These are phyloP conservation scores for Cardiospermum halicacabum DNA, from an alignment of 345 rosid species.

Conservation along the genomic window DNA sequence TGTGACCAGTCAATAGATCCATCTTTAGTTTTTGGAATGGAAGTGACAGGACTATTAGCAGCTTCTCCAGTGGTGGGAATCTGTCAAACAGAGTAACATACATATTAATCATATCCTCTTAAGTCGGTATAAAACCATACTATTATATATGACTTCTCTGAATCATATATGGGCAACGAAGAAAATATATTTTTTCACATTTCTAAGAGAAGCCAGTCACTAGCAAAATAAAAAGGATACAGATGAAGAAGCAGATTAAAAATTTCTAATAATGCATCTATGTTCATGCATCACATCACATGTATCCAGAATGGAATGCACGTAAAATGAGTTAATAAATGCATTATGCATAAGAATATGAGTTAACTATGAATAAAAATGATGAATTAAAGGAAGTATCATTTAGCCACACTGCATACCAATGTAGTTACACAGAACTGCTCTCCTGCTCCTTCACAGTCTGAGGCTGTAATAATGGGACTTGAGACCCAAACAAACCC, in stretches of 20 bases:
- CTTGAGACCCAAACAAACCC: constrained; percentile 97
- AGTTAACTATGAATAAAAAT: too few relatives aligned
- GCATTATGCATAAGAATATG: too few relatives aligned
- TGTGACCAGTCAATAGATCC: constrained; percentile 91
- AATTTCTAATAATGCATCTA: too few relatives aligned
- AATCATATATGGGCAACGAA: background rate
- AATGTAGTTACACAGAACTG: constrained; percentile 98
- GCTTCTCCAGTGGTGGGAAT: constrained; percentile 78
- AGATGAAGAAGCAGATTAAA: background rate
- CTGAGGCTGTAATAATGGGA: constrained; percentile 94
- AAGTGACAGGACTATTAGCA: constrained; percentile 38
- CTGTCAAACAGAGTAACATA: constrained; percentile 31
- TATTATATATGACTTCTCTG: background rate
- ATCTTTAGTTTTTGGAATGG: constrained; percentile 74
- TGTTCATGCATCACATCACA: background rate
- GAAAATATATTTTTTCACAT: background rate
- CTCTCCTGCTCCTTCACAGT: constrained; percentile 99
- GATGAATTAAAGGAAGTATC: background rate
- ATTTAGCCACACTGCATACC: constrained; percentile 42
- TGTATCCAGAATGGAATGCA: too few relatives aligned
- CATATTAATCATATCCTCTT: background rate
- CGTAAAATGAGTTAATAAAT: too few relatives aligned
- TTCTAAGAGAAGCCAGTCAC: background rate
- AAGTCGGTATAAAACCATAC: background rate
- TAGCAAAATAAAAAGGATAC: constrained; percentile 4